Evolutionary conservation across 2,329 filamentous ascomycete genomes (phyloP).

Genomic region (Fusarium longipes): DNA sequence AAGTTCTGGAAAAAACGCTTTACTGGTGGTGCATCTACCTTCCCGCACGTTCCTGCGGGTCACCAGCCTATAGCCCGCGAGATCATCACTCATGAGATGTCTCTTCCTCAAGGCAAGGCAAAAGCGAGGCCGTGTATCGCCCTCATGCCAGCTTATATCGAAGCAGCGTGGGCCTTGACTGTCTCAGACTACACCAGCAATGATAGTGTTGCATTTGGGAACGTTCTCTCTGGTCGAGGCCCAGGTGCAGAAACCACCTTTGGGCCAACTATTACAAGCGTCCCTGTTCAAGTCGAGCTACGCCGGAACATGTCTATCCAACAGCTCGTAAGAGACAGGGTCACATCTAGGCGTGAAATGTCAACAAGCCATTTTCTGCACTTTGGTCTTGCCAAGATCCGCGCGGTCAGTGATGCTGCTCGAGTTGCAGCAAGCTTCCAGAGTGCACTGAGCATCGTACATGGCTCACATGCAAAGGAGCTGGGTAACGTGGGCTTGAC

Average conservation of each 20-base stretch:
- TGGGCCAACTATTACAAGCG: neutral
- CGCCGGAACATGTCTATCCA: neutral
- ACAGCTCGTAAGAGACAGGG: neutral
- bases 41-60: neutral
- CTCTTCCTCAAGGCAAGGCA: neutral
- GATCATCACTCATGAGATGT: neutral
- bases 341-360: neutral
- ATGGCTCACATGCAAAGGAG: neutral
- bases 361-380: neutral
- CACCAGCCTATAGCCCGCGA: neutral
- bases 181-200: neutral
- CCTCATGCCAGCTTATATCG: neutral
- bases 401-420: neutral
- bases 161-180: neutral
- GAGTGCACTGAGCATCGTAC: neutral
- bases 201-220: neutral
- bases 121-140: neutral
- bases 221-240: neutral
- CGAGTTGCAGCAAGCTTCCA: neutral
- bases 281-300: neutral
- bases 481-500: neutral
- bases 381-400: neutral
- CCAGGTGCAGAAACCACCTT: neutral
- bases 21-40: neutral
- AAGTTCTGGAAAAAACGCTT: neutral